Conservation (phyloP, 768 basidiomycete species). For the Lentinula sp. region DNA sequence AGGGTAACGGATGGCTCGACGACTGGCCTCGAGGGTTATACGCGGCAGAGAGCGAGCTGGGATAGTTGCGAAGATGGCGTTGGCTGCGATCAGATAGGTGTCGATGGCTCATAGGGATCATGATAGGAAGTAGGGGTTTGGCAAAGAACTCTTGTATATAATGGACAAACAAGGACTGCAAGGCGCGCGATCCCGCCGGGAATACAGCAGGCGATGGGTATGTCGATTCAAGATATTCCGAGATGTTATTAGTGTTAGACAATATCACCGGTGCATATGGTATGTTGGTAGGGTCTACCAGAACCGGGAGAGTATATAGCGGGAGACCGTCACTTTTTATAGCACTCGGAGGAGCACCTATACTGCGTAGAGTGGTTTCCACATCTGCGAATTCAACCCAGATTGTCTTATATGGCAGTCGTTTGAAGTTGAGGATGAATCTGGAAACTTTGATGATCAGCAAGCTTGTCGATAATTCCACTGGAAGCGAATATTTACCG, state of each 20-base stretch:
- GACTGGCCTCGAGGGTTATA: neutral
- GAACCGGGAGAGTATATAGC: conserved; percentile 64
- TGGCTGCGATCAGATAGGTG: conserved; percentile 52
- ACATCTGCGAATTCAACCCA: conserved; percentile 72
- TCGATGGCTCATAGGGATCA: conserved; percentile 64
- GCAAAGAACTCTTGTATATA: conserved; percentile 61
- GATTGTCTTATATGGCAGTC: conserved; percentile 59
- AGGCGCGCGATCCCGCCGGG: conserved; percentile 62
- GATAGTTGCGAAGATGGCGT: conserved; percentile 33
- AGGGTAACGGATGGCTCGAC: conserved; percentile 7
- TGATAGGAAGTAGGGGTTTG: conserved; percentile 62
- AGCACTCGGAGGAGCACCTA: conserved; percentile 55
- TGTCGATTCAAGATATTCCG: conserved; percentile 63
- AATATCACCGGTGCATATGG: conserved; percentile 42
- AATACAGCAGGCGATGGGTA: conserved; percentile 69
- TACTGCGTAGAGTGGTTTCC: conserved; percentile 49
- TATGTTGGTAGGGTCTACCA: conserved; percentile 52
- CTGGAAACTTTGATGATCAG: conserved; percentile 23
- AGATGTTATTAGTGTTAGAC: conserved; percentile 56
- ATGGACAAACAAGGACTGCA: conserved; percentile 67
- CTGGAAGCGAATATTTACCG: conserved; percentile 30
- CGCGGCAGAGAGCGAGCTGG: neutral
- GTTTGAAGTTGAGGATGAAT: conserved; percentile 73
- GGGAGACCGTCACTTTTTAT: conserved; percentile 50
- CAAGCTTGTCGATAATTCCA: neutral